Evolutionary conservation across 2,329 filamentous ascomycete genomes (phyloP).

Genomic region (Trematosphaeria pertusa): DNA sequence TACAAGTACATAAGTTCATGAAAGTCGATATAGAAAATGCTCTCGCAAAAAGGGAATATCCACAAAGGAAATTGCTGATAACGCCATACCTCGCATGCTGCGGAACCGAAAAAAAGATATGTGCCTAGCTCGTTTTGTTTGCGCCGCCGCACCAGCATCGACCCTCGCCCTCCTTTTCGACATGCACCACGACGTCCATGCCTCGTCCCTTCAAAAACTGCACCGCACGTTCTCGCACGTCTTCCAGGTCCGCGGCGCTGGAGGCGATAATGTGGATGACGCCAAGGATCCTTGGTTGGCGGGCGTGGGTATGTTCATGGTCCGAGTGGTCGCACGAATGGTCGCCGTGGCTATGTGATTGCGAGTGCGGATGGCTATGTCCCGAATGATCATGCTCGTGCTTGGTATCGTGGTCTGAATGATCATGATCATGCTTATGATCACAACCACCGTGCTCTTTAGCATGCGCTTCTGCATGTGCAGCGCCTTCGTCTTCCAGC

Average conservation of each 20-base stretch:
- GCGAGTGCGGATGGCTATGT: too few relatives aligned
- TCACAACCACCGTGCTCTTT: slow-evolving; percentile 46
- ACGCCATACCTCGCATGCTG: too few relatives aligned
- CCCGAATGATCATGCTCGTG: slow-evolving; percentile 38
- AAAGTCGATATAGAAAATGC: too few relatives aligned
- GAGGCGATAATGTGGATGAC: slow-evolving; percentile 86
- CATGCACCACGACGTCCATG: slow-evolving; percentile 85
- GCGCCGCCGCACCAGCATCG: slow-evolving; percentile 68
- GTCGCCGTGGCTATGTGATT: too few relatives aligned
- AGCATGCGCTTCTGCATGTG: slow-evolving; percentile 50
- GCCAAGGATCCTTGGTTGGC: slow-evolving; percentile 68
- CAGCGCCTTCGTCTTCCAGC: slow-evolving; percentile 72
- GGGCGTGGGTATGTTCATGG: slow-evolving; percentile 38
- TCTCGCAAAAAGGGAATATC: too few relatives aligned
- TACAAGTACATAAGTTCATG: too few relatives aligned
- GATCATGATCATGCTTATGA: slow-evolving; percentile 38
- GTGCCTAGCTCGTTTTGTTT: slow-evolving; percentile 27
- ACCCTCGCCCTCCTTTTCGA: slow-evolving; percentile 81
- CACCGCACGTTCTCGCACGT: slow-evolving; percentile 79
- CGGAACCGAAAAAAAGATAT: neutral
- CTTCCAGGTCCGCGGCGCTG: slow-evolving; percentile 75
- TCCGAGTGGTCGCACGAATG: slow-evolving; percentile 46
- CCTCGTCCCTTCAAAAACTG: slow-evolving; percentile 73
- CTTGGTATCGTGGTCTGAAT: slow-evolving; percentile 5
- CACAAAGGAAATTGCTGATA: too few relatives aligned